Evolutionary conservation across 345 rosid genomes (phyloP).

Genomic region (Euphorbia pulcherrima): DNA sequence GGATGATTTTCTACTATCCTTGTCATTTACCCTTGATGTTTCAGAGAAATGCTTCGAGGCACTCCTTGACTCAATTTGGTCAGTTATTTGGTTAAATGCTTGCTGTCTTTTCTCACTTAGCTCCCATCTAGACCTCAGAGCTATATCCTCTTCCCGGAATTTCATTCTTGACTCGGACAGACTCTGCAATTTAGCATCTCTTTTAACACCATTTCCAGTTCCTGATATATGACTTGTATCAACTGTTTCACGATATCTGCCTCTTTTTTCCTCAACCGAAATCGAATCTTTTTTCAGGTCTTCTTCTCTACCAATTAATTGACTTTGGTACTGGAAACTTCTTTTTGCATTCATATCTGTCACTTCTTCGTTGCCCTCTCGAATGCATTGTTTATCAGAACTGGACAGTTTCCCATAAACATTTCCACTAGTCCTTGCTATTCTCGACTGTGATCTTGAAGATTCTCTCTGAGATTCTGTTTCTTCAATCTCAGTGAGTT

Average conservation of each 20-base stretch:
- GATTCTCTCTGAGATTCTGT: conserved; percentile 38
- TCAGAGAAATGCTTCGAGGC: conserved; percentile 35
- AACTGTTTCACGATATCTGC: conserved; percentile 14
- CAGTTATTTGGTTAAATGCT: conserved; percentile 33
- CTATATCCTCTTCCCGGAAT: conserved; percentile 37
- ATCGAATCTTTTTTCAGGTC: conserved; percentile 21
- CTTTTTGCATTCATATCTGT: conserved; percentile 33
- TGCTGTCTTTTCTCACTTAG: conserved; percentile 29
- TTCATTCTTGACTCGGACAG: conserved; percentile 41
- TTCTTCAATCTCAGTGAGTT: conserved; percentile 47
- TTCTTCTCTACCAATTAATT: conserved; percentile 37
- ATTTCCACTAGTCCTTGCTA: conserved; percentile 28
- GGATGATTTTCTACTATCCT: conserved; percentile 28
- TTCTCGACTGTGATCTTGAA: conserved; percentile 30
- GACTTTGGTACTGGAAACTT: conserved; percentile 37
- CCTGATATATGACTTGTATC: conserved; percentile 28
- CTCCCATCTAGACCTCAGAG: conserved; percentile 26
- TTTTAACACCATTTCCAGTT: conserved; percentile 35
- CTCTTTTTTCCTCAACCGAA: conserved; percentile 19
- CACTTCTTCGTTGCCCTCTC: conserved; percentile 35
- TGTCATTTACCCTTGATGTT: conserved; percentile 30
- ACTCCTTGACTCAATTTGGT: conserved; percentile 32
- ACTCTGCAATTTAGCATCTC: conserved; percentile 38
- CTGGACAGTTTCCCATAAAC: conserved; percentile 33
- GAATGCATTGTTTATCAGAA: conserved; percentile 29